These are phyloP conservation scores for Dalbergia cultrata DNA, from an alignment of 306 rosid genomes.

Conservation along the genomic window DNA sequence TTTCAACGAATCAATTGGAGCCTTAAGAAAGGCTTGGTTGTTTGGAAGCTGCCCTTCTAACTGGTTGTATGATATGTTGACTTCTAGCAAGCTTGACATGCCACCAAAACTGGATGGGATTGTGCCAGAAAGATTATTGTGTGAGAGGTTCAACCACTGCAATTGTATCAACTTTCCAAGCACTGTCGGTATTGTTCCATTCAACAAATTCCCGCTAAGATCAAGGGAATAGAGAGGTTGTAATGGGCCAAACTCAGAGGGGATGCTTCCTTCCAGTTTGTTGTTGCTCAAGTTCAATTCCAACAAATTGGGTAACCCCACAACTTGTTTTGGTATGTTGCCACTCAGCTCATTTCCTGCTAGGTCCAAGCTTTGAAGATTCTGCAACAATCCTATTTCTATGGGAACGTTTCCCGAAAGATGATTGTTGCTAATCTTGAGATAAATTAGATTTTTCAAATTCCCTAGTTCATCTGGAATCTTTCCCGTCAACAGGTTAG, in stretches of 20 bases:
- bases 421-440: neutral
- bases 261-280: neutral
- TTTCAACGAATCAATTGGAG: conserved; percentile 26
- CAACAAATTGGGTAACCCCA: neutral
- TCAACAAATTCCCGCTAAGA: conserved; percentile 41
- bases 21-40: conserved; percentile 27
- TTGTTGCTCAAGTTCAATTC: neutral
- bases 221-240: conserved; percentile 42
- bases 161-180: conserved; percentile 44
- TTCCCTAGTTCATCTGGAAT: conserved; percentile 42
- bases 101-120: conserved; percentile 46
- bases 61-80: conserved; percentile 50
- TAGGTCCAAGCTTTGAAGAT: neutral
- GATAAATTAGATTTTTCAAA: neutral
- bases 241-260: neutral
- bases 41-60: conserved; percentile 40
- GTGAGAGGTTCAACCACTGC: conserved; percentile 47
- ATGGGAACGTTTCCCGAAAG: neutral
- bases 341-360: neutral
- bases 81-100: conserved; percentile 43
- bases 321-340: conserved; percentile 2
- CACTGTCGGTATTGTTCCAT: conserved; percentile 28
- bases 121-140: conserved; percentile 43
- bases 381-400: neutral
- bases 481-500: conserved; percentile 25